Evolutionary conservation across 805 yeast genomes (phyloP), one percentile per base, ranked within the genome.

Genomic region (Ogataea thermomethanolica): DNA sequence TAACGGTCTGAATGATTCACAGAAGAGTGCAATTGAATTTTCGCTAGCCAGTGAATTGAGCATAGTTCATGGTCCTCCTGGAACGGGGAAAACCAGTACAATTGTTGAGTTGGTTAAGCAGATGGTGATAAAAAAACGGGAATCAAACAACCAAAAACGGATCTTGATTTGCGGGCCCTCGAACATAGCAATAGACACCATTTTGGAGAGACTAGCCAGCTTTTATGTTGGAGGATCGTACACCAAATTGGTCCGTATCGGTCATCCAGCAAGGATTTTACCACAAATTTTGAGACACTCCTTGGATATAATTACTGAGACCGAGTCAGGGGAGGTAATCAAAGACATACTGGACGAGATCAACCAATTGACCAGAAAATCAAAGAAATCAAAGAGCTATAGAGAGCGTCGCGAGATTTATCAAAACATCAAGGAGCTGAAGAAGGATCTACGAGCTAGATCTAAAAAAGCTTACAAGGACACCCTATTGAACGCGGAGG

Each of bases 91-190:
- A 55, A 91, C 98, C 0, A 82, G 81, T 47, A 90, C 97, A 0
- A 53, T 91, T 5, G 79, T 90, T 8, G 97, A 91, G 54, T 65
- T 86, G 7, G 80, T 89, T 26, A 75, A 83, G 37, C 96, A 90
- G 55, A 65, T 88, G 36, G 70, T 78, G 1, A 63, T 61, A 6
- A 47, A 41, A 22, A 50, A 48, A 12, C 13, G 39, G 8, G 35
- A 44, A 30, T 10, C 25, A n/a, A 9, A 26, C 25, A 14, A 54
- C 5, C 51, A 58, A 11, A 50, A 48, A 15, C 61, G 89, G 32
- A 80, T 91, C 0, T 65, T 91, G 22, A 90, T 91, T 0, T 90
- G 97, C 65, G 97, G 96, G 0, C 95, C 98, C 0, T 89, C 97
- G 0, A 91, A 91, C 58, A 81, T 89, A 11, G 79, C 96, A 1